These are phyloP conservation scores for Escallonia herrerae DNA, from an alignment of 129 eudicot species.

Conservation along the genomic window DNA sequence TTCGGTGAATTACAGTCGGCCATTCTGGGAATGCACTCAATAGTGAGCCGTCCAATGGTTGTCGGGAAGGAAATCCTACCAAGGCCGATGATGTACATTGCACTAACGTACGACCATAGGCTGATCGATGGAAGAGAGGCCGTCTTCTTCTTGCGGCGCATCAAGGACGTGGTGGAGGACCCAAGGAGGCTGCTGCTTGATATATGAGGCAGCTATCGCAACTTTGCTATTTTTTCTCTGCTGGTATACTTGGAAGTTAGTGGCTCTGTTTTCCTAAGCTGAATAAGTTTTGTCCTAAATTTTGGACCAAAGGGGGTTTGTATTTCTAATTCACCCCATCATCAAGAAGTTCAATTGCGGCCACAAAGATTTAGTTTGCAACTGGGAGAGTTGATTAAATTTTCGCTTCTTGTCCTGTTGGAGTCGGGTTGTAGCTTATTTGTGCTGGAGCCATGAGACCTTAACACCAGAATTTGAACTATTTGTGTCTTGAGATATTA, in stretches of 20 bases:
- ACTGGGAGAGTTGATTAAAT: background rate
- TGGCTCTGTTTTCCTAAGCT: background rate
- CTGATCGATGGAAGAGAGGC: constrained; percentile 87
- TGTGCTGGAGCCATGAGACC: no score
- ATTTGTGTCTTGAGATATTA: no score
- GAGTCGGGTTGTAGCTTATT: no score
- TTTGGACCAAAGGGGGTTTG: background rate
- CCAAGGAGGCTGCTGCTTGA: constrained; percentile 70
- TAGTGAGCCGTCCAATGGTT: constrained; percentile 68
- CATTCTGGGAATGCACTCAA: constrained; percentile 70
- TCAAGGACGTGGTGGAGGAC: constrained; percentile 66
- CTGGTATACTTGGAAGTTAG: background rate
- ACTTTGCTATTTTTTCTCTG: background rate
- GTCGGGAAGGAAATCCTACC: constrained; percentile 49
- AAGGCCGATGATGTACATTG: constrained; percentile 69
- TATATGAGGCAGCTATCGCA: constrained; percentile 21
- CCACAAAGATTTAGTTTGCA: constrained; percentile 5
- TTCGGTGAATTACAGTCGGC: constrained; percentile 42
- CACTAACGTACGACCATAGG: constrained; percentile 65
- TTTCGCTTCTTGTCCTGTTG: no score
- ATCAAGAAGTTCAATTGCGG: constrained; percentile 7
- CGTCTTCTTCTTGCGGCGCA: constrained; percentile 65
- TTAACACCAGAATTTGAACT: no score
- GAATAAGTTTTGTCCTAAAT: constrained; percentile 8
- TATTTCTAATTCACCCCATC: constrained; percentile 2